Evolutionary conservation across 768 basidiomycete species (phyloP).

Genomic region (Wakefieldia striispora): DNA sequence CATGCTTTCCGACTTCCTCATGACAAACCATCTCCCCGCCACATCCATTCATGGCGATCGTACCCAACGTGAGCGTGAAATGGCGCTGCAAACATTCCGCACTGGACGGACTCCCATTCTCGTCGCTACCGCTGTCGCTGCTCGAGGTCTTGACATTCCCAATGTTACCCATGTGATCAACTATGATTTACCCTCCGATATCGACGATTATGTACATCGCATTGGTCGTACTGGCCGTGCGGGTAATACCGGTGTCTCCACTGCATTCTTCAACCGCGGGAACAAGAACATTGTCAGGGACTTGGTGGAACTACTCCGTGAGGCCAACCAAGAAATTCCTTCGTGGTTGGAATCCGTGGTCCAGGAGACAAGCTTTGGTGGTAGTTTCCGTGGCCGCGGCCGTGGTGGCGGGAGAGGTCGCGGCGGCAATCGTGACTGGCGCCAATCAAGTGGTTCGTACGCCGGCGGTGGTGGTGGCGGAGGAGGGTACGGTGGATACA

Average conservation of each 20-base stretch:
- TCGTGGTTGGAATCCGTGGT: constrained; percentile 85
- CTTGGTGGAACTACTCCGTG: constrained; percentile 87
- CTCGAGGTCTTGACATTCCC: constrained; percentile 98
- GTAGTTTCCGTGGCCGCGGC: constrained; percentile 55
- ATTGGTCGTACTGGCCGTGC: constrained; percentile 99
- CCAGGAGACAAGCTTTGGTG: constrained; percentile 74
- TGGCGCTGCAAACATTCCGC: constrained; percentile 92
- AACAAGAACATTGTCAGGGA: constrained; percentile 93
- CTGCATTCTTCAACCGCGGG: constrained; percentile 93
- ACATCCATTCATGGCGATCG: constrained; percentile 99
- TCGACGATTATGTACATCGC: constrained; percentile 98
- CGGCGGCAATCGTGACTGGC: constrained; percentile 37
- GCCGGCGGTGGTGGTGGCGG: constrained; percentile 35
- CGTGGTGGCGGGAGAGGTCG: constrained; percentile 39
- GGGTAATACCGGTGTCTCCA: constrained; percentile 93
- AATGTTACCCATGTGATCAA: constrained; percentile 99
- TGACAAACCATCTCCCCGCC: constrained; percentile 76
- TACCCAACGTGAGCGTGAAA: constrained; percentile 96
- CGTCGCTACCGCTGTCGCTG: constrained; percentile 98
- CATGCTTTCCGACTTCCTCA: constrained; percentile 94
- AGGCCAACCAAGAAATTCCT: constrained; percentile 96
- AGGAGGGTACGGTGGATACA: constrained; percentile 34
- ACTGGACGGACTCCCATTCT: constrained; percentile 93
- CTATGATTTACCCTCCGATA: constrained; percentile 96
- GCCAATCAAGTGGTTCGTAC: constrained; percentile 27